phyloP scores from a whole-genome alignment of 2,329 filamentous ascomycete genomes.

The Clonostachys rhizophaga region DNA sequence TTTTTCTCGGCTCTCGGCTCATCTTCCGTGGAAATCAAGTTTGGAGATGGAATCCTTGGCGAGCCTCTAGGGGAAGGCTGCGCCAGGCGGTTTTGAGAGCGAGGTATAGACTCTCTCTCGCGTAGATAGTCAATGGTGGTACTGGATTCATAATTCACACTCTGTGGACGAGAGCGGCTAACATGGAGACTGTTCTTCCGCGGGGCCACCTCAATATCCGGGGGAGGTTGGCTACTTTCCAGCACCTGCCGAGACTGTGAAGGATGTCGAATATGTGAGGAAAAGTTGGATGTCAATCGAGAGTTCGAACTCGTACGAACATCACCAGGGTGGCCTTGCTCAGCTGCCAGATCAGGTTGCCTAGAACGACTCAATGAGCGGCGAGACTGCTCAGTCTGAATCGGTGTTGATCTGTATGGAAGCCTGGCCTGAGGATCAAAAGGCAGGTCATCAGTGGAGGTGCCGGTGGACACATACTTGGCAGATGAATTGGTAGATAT shows the following conservation, averaged over 20 bases:
- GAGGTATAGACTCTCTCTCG: slow-evolving; percentile 60
- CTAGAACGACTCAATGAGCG: slow-evolving; percentile 19
- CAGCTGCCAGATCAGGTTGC: slow-evolving; percentile 10
- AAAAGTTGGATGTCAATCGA: slow-evolving; percentile 13
- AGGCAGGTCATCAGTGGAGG: slow-evolving; percentile 66
- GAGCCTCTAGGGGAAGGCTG: slow-evolving; percentile 7
- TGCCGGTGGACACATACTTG: slow-evolving; percentile 58
- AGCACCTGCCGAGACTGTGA: slow-evolving; percentile 61
- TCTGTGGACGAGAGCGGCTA: slow-evolving; percentile 65
- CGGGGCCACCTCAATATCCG: slow-evolving; percentile 48
- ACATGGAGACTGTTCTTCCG: background rate
- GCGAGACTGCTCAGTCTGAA: slow-evolving; percentile 11
- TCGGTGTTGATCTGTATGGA: slow-evolving; percentile 5
- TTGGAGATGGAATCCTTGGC: slow-evolving; percentile 31
- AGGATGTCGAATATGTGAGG: slow-evolving; percentile 10
- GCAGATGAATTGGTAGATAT: slow-evolving; percentile 40
- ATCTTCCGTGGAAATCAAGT: slow-evolving; percentile 24
- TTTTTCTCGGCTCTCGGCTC: slow-evolving; percentile 41
- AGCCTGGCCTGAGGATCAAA: slow-evolving; percentile 29
- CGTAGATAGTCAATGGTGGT: slow-evolving; percentile 68
- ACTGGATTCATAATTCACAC: slow-evolving; percentile 78
- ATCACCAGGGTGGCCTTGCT: slow-evolving; percentile 10
- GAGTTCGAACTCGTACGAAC: slow-evolving; percentile 7
- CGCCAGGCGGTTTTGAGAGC: slow-evolving; percentile 22
- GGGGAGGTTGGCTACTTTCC: slow-evolving; percentile 62